Percentiles rank a stretch among this genome's conserved stretches.
Conservation (phyloP, 2,329 filamentous ascomycete genomes). For the Talaromyces sp. region DNA sequence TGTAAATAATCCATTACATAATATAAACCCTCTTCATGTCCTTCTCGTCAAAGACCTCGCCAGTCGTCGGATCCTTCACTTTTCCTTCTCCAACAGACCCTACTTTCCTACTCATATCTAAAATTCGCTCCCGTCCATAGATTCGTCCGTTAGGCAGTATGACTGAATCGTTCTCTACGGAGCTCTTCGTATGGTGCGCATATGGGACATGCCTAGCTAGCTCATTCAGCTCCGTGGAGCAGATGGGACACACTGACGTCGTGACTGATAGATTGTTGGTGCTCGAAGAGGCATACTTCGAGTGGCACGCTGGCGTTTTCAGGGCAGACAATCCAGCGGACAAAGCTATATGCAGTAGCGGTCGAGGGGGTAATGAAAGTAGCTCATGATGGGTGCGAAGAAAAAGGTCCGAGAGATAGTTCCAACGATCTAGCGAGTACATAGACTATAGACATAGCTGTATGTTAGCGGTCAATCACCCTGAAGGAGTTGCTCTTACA, state of each 20-base stretch:
- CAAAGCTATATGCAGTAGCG: constrained; percentile 84
- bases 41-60: constrained; percentile 58
- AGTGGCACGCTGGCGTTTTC: constrained; percentile 92
- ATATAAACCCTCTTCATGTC: constrained; percentile 86
- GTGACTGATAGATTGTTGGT: constrained; percentile 53
- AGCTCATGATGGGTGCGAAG: constrained; percentile 80
- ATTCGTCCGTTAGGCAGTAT: constrained; percentile 82
- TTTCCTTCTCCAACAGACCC: constrained; percentile 56
- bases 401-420: constrained; percentile 71
- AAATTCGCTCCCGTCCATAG: constrained; percentile 70
- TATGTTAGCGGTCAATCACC: not conserved
- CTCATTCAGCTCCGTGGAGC: constrained; percentile 89
- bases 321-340: constrained; percentile 87
- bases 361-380: constrained; percentile 72
- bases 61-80: constrained; percentile 74
- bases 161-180: constrained; percentile 80
- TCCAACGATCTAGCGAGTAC: constrained; percentile 71
- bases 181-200: constrained; percentile 89
- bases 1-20: constrained; percentile 51
- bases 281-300: constrained; percentile 53
- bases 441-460: constrained; percentile 50
- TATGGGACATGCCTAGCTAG: constrained; percentile 86
- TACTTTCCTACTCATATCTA: constrained; percentile 73
- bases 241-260: constrained; percentile 86
- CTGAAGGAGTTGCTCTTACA: constrained; percentile 1